Evolutionary conservation across 2,329 filamentous ascomycete genomes (phyloP).

Genomic region (Exophiala alcalophila): DNA sequence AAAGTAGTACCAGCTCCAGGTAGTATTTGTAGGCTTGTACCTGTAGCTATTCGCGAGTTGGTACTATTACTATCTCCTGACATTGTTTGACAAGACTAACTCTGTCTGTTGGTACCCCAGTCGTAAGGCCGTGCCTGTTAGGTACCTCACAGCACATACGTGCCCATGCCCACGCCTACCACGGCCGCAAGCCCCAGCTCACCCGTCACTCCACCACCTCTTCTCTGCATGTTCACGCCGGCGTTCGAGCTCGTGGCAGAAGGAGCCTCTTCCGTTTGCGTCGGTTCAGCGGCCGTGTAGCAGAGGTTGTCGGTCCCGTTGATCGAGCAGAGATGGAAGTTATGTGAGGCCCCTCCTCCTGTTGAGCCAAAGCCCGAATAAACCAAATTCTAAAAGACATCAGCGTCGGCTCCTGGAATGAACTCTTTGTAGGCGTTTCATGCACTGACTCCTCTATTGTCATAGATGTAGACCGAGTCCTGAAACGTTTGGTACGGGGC

Average conservation of each 20-base stretch:
- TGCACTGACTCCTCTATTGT: constrained; percentile 45
- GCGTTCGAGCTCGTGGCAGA: constrained; percentile 13
- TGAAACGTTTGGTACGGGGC: constrained; percentile 51
- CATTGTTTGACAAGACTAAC: too few relatives aligned
- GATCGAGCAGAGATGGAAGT: constrained; percentile 50
- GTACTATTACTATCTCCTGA: too few relatives aligned
- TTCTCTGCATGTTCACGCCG: constrained; percentile 2
- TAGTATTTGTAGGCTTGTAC: too few relatives aligned
- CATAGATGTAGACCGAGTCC: constrained; percentile 52
- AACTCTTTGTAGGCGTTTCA: too few relatives aligned
- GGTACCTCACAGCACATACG: too few relatives aligned
- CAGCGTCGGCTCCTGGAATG: too few relatives aligned
- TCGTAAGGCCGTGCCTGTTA: too few relatives aligned
- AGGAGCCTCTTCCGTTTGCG: not conserved
- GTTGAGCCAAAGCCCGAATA: constrained; percentile 51
- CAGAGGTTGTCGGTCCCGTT: constrained; percentile 49
- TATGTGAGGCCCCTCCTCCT: constrained; percentile 49
- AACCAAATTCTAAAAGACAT: constrained; percentile 42
- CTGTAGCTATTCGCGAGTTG: too few relatives aligned
- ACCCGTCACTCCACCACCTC: constrained; percentile 5
- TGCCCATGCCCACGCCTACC: constrained; percentile 16
- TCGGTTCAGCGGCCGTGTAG: constrained; percentile 51
- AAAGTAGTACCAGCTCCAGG: too few relatives aligned
- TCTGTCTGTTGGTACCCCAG: too few relatives aligned
- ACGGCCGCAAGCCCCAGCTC: constrained; percentile 14